These are phyloP conservation scores for Colletotrichum sp. DNA, from an alignment of 2,329 filamentous ascomycete species.

Conservation along the genomic window DNA sequence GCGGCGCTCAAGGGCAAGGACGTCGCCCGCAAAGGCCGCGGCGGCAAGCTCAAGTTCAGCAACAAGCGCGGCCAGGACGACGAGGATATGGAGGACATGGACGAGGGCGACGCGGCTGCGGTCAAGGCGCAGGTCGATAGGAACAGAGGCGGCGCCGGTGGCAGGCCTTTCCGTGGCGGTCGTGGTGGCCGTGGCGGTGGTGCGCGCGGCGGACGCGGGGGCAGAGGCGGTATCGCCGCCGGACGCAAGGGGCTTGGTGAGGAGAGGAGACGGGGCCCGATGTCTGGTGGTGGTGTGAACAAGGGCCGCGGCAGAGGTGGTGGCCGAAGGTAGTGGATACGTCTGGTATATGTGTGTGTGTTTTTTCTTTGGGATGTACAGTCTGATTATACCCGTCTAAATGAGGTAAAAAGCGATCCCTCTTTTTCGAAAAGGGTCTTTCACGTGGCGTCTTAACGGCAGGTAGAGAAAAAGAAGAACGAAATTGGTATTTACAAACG, in stretches of 20 bases:
- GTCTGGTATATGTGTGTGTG: background rate
- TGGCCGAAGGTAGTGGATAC: slow-evolving; percentile 17
- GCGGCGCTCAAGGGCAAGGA: slow-evolving; percentile 73
- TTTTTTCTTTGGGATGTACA: slow-evolving; percentile 11
- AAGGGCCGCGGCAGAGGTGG: slow-evolving; percentile 12
- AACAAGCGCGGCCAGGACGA: slow-evolving; percentile 60
- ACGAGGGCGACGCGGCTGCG: slow-evolving; percentile 55
- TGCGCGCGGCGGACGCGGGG: slow-evolving; percentile 43
- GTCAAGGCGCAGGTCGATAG: slow-evolving; percentile 56
- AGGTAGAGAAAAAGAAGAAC: slow-evolving; percentile 10
- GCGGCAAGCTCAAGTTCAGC: slow-evolving; percentile 74
- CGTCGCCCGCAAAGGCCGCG: slow-evolving; percentile 66
- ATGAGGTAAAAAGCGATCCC: slow-evolving; percentile 19
- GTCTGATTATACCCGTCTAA: slow-evolving; percentile 23
- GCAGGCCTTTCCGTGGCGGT: slow-evolving; percentile 32
- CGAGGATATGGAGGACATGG: slow-evolving; percentile 58
- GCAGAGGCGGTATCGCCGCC: slow-evolving; percentile 51
- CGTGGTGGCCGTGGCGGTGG: slow-evolving; percentile 33
- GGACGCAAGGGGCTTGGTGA: slow-evolving; percentile 56
- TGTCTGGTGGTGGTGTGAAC: slow-evolving; percentile 9
- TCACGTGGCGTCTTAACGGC: slow-evolving; percentile 12
- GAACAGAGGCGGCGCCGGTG: slow-evolving; percentile 31
- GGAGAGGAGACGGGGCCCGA: slow-evolving; percentile 47
- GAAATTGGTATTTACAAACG: slow-evolving; percentile 14
- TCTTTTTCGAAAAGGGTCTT: slow-evolving; percentile 1